These are phyloP conservation scores for Calonectria pseudoturangicola DNA, from an alignment of 2,329 filamentous ascomycete genomes.

Conservation along the genomic window DNA sequence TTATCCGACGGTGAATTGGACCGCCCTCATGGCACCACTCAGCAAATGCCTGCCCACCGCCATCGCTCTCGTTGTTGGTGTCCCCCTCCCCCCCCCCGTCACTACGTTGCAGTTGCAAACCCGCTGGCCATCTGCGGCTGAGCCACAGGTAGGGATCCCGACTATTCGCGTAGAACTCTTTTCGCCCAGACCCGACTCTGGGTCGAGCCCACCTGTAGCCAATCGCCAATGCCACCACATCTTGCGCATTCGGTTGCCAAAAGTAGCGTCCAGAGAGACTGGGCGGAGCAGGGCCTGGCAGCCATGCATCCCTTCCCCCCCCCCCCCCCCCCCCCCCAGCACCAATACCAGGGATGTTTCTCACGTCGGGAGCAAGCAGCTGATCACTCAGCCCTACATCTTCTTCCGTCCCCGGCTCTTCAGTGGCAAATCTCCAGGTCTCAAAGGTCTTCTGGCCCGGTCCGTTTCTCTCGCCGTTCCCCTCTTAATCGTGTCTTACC, in stretches of 20 bases:
- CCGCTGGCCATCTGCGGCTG: conserved; percentile 33
- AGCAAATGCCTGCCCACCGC: neutral
- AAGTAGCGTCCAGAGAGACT: conserved; percentile 42
- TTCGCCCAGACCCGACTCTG: conserved; percentile 17
- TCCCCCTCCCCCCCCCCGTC: conserved; percentile 28
- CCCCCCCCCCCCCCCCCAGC: conserved; percentile 2
- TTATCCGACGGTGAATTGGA: conserved; percentile 30
- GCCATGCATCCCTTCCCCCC: conserved; percentile 31
- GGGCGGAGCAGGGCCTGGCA: conserved; percentile 34
- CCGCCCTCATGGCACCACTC: conserved; percentile 31
- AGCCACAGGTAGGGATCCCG: conserved; percentile 22
- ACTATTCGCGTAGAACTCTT: conserved; percentile 26
- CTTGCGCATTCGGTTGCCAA: conserved; percentile 41
- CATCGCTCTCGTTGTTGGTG: conserved; percentile 10
- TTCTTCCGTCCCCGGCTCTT: conserved; percentile 12
- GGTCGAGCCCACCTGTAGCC: conserved; percentile 36
- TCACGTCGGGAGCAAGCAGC: conserved; percentile 41
- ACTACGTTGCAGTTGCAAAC: conserved; percentile 27
- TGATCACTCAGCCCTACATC: conserved; percentile 53
- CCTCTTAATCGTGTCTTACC: conserved; percentile 37
- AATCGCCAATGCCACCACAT: conserved; percentile 39
- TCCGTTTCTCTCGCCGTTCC: conserved; percentile 26
- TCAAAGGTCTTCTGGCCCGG: conserved; percentile 28
- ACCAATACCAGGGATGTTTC: conserved; percentile 7
- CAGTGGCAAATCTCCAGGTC: conserved; percentile 36